These are phyloP conservation scores for Aspergillus sclerotialis DNA, from an alignment of 2,329 filamentous ascomycete species.

Conservation along the genomic window DNA sequence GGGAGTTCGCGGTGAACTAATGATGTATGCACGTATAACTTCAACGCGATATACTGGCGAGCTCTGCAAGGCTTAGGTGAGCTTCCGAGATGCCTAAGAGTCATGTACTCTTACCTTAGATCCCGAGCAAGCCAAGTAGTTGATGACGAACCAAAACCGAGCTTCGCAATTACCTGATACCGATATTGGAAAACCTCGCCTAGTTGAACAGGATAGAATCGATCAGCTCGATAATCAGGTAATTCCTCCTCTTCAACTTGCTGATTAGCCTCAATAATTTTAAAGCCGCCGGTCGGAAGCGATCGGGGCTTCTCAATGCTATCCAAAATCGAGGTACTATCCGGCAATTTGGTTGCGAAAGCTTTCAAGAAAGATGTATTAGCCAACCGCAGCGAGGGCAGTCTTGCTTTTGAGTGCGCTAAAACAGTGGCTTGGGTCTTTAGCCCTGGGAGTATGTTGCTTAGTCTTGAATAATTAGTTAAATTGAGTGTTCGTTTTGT, in stretches of 20 bases:
- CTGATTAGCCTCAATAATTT: slow-evolving; percentile 7
- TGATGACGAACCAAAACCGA: slow-evolving; percentile 23
- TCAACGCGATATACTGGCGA: slow-evolving; percentile 16
- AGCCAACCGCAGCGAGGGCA: too few species aligned
- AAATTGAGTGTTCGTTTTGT: not conserved
- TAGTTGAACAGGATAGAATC: slow-evolving; percentile 20
- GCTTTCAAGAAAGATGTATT: too few species aligned
- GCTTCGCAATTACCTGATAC: slow-evolving; percentile 22
- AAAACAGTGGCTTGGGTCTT: not conserved
- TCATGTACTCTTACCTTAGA: slow-evolving; percentile 9
- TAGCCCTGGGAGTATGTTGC: not conserved
- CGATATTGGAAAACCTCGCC: slow-evolving; percentile 18
- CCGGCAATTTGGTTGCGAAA: not conserved
- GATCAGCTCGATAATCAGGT: slow-evolving; percentile 13
- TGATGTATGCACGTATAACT: slow-evolving; percentile 17
- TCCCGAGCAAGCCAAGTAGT: slow-evolving; percentile 23
- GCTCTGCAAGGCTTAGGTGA: slow-evolving; percentile 9
- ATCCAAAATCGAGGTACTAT: not conserved
- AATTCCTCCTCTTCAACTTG: slow-evolving; percentile 19
- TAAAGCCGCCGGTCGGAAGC: slow-evolving; percentile 7
- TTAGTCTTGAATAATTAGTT: not conserved
- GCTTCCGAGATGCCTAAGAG: not conserved
- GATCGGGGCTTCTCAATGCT: slow-evolving; percentile 1
- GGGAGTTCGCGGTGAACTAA: slow-evolving; percentile 19
- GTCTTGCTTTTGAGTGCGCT: too few species aligned